Conservation (phyloP, 768 basidiomycete genomes). For the Tulasnella sp. region DNA sequence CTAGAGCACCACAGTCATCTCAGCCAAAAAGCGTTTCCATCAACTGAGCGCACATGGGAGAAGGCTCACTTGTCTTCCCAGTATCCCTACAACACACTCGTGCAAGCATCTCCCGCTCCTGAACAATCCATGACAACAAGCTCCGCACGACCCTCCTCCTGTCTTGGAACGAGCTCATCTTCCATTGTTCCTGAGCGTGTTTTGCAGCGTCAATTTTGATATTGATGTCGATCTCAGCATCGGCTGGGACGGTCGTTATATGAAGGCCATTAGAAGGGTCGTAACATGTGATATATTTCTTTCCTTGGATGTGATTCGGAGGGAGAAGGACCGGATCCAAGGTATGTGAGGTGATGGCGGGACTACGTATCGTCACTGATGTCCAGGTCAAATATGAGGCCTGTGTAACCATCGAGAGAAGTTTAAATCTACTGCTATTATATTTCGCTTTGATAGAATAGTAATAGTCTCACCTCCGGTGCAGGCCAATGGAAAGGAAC, state of each 20-base stretch:
- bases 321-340: constrained; percentile 44
- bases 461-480: constrained; percentile 40
- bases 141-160: constrained; percentile 76
- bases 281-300: constrained; percentile 76
- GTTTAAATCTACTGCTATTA: constrained; percentile 1
- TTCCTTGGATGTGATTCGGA: constrained; percentile 31
- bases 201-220: constrained; percentile 57
- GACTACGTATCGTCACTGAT: constrained; percentile 41
- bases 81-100: constrained; percentile 86
- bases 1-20: constrained; percentile 51
- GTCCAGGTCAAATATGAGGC: constrained; percentile 49
- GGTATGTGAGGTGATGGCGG: constrained; percentile 56
- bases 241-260: constrained; percentile 64
- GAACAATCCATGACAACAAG: constrained; percentile 83
- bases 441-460: not conserved
- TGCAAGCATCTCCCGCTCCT: constrained; percentile 79
- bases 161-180: constrained; percentile 60
- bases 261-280: constrained; percentile 86
- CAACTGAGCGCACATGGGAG: not conserved
- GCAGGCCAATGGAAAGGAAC: constrained; percentile 49
- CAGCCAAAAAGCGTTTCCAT: constrained; percentile 11
- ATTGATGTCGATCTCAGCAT: constrained; percentile 57
- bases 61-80: constrained; percentile 76
- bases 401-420: constrained; percentile 30
- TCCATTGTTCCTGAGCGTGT: constrained; percentile 63